Conservation (phyloP, 2,329 filamentous ascomycete species). For the Microsporum audouinii region DNA sequence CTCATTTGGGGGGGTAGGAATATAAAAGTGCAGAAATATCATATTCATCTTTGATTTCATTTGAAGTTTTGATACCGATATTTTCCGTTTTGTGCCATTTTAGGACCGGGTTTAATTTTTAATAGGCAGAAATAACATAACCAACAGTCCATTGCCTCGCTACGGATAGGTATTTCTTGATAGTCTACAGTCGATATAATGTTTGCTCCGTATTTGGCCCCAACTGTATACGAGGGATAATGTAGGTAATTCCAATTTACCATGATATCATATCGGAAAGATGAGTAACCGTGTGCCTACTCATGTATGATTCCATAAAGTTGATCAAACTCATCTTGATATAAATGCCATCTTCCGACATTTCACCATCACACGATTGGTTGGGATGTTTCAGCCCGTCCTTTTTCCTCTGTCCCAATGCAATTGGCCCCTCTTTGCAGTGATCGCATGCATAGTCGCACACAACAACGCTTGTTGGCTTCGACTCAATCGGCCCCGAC, state of each 20-base stretch:
- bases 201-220: background rate
- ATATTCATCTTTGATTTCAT: background rate
- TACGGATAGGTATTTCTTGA: background rate
- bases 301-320: background rate
- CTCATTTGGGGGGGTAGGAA: background rate
- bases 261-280: background rate
- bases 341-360: background rate
- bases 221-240: background rate
- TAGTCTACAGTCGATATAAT: background rate
- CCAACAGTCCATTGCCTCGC: background rate
- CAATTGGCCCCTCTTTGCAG: constrained; percentile 52
- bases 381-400: background rate
- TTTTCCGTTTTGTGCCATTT: background rate
- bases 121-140: background rate
- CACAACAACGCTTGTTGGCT: constrained; percentile 27
- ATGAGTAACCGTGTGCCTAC: background rate
- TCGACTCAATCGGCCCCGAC: background rate
- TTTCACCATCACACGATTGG: background rate
- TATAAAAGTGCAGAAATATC: background rate
- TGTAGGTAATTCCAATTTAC: background rate
- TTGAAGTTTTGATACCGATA: background rate
- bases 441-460: constrained; percentile 70
- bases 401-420: background rate
- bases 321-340: background rate
- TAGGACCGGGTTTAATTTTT: background rate